Evolutionary conservation across 1,139 yeast species (phyloP), one percentile per base, ranked within the genome.

Genomic region (Nakaseomyces delphensis): DNA sequence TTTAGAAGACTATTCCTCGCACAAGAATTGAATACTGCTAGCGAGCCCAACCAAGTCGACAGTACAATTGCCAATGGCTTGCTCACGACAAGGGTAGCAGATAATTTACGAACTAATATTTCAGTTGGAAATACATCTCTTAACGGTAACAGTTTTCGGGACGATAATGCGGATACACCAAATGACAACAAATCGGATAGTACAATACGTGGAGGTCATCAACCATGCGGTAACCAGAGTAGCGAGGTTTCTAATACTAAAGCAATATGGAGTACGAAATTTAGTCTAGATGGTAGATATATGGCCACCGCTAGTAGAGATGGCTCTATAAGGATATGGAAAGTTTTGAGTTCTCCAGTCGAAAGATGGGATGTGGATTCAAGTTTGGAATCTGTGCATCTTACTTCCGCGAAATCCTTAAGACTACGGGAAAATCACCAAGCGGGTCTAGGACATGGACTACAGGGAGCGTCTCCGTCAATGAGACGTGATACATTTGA

Each of bases 261-360:
- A 29, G 85, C 89, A 14, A 69, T 83, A 7, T 84, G 87, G 76
- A 74, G 78, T 14, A 69, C 84, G 68, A 74, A 77, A 50, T 86
- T 87, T 62, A 79, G 85, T 48, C 64, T 64, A 19, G 95, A 87
- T 63, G 96, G 96, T 7, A 79, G 76, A 58, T 85, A 72, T 56
- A 60, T 87, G 52, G 96, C 96, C 0, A 77, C 84, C 0, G 95
- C 91, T 0, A 95, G 95, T 8, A 74, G 83, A 48, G 89, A 83
- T 54, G 70, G 79, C 2, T 64, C 71, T 1, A 71, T 87, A 28
- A 68, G 79, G 43, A 68, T 89, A 2, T 87, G 95, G 93, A 79
- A 83, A 57, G 94, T 85, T 3, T 74, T 86, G 1, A 69, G 84
- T 0, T 76, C 86, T 0, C 80, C 85, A 1, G 64, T 77, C 48